Evolutionary conservation across 176 grass and related monocot genomes (phyloP).

Genomic region (Aegilops sharonensis): DNA sequence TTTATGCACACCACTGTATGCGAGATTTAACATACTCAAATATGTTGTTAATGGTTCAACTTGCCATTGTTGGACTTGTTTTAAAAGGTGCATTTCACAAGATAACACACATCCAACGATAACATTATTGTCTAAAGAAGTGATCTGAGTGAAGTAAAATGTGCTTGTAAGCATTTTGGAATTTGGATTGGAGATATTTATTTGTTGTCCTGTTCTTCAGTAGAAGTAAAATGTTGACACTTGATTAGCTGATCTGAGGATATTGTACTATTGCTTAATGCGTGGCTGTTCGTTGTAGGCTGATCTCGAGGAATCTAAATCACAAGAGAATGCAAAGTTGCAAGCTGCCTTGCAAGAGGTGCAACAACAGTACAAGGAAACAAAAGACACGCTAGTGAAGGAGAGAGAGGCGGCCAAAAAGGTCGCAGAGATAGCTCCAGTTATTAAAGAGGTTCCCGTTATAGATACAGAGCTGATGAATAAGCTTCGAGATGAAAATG

Average conservation of each 20-base stretch:
- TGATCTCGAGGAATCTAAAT: slow-evolving; percentile 89
- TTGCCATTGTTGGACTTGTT: background rate
- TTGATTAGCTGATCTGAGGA: background rate
- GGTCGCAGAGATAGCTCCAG: slow-evolving; percentile 58
- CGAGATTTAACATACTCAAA: background rate
- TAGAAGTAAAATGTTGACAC: background rate
- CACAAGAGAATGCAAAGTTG: slow-evolving; percentile 88
- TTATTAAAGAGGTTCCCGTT: slow-evolving; percentile 94
- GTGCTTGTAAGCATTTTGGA: background rate
- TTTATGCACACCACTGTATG: background rate
- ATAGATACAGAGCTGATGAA: slow-evolving; percentile 78
- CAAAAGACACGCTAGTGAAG: slow-evolving; percentile 69
- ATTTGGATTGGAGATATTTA: background rate
- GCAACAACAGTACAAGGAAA: slow-evolving; percentile 82
- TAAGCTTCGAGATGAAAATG: slow-evolving; percentile 93
- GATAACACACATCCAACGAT: background rate
- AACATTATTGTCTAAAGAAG: background rate
- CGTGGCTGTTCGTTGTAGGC: slow-evolving; percentile 48
- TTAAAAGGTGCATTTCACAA: background rate
- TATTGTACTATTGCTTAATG: slow-evolving; percentile 14
- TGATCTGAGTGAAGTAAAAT: slow-evolving; percentile 8
- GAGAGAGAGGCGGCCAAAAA: slow-evolving; percentile 74
- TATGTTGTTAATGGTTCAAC: slow-evolving; percentile 7
- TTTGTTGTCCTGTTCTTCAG: slow-evolving; percentile 20
- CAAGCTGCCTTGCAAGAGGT: slow-evolving; percentile 80